Evolutionary conservation across 495 filamentous ascomycete genomes (phyloP).

Genomic region (Parathielavia hyrcaniae): DNA sequence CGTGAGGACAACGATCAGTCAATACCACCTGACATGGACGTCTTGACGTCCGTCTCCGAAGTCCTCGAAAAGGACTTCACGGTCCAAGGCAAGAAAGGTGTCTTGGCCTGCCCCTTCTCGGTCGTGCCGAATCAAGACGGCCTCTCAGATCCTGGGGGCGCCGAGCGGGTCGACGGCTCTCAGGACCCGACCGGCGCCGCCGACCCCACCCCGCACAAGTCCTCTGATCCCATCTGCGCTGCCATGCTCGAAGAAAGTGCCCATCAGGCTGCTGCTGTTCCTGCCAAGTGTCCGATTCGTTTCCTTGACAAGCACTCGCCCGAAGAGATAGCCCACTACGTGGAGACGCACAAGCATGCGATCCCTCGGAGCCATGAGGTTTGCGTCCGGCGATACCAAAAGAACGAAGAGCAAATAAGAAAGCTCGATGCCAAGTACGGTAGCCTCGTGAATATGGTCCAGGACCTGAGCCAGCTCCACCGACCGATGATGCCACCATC

Average conservation of each 20-base stretch:
- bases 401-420: conserved; percentile 70
- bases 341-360: conserved; percentile 88
- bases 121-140: conserved; percentile 25
- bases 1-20: conserved; percentile 37
- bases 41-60: conserved; percentile 46
- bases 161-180: conserved; percentile 21
- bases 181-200: conserved; percentile 22
- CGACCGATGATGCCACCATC: conserved; percentile 68
- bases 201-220: conserved; percentile 39
- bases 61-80: conserved; percentile 62
- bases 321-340: conserved; percentile 82
- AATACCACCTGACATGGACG: conserved; percentile 34
- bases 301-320: conserved; percentile 84
- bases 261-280: conserved; percentile 40
- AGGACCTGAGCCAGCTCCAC: conserved; percentile 75
- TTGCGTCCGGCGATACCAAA: conserved; percentile 80
- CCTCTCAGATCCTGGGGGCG: conserved; percentile 11
- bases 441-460: conserved; percentile 82
- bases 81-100: conserved; percentile 53
- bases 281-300: conserved; percentile 76
- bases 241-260: conserved; percentile 50
- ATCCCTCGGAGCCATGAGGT: conserved; percentile 85
- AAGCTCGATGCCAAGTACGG: conserved; percentile 90
- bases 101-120: conserved; percentile 57
- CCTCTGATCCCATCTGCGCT: conserved; percentile 55